Evolutionary conservation across 2,329 filamentous ascomycete genomes (phyloP).

Genomic region (Magnaporthales sp.): DNA sequence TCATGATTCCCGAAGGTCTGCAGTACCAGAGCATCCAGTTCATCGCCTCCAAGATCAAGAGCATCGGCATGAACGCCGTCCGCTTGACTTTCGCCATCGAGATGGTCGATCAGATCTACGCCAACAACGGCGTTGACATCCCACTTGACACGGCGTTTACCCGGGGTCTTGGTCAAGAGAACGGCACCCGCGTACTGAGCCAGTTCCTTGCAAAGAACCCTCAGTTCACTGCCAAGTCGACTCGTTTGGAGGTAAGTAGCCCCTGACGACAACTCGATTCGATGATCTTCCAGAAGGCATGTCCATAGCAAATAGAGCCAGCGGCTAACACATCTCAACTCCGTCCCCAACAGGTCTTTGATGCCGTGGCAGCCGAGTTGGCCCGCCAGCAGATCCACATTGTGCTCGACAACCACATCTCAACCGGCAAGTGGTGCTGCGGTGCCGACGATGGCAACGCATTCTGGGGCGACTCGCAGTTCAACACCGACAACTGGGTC

Average conservation of each 20-base stretch:
- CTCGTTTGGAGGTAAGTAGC: slow-evolving; percentile 32
- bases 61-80: slow-evolving; percentile 44
- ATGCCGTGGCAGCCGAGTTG: slow-evolving; percentile 44
- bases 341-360: slow-evolving; percentile 31
- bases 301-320: neutral
- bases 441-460: slow-evolving; percentile 35
- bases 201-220: slow-evolving; percentile 42
- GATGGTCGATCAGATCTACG: slow-evolving; percentile 42
- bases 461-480: slow-evolving; percentile 45
- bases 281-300: neutral
- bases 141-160: slow-evolving; percentile 26
- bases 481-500: slow-evolving; percentile 43
- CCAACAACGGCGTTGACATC: slow-evolving; percentile 26
- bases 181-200: slow-evolving; percentile 34
- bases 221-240: slow-evolving; percentile 35
- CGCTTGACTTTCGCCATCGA: slow-evolving; percentile 47
- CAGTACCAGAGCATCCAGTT: slow-evolving; percentile 40
- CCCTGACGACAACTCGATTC: slow-evolving; percentile 4
- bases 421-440: slow-evolving; percentile 40
- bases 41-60: slow-evolving; percentile 40
- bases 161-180: slow-evolving; percentile 31
- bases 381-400: slow-evolving; percentile 37
- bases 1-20: slow-evolving; percentile 47
- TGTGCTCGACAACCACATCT: slow-evolving; percentile 42
- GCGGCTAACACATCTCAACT: slow-evolving; percentile 22